Evolutionary conservation across 2,329 filamentous ascomycete species (phyloP), one percentile per base, ranked within the genome.

Genomic region (Cladorrhinum sp.): DNA sequence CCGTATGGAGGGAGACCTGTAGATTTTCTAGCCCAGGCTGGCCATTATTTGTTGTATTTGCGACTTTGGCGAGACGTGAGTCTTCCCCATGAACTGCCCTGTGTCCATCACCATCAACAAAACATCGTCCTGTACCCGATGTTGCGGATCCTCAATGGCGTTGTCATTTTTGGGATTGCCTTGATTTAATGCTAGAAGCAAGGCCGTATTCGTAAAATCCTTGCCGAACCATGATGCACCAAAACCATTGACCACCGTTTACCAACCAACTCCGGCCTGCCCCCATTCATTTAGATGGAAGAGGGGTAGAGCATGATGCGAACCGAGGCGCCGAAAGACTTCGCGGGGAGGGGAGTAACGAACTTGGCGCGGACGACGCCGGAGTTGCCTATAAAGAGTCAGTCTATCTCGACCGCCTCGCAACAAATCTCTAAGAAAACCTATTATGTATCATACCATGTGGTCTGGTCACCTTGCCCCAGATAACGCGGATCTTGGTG

Each of bases 401-500:
- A 66, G 55, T 55, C 49, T 49, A 42, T 20, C 18, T 30, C 39
- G 42, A 52, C 48, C 39, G 14, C 2, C 49, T 21, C 26, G 28
- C 4, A 50, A 10, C 18, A 28, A 26, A 10, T 24, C 33, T 60
- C 50, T 23, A 33, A 58, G 54, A 64, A 78, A 49, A 28, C n/a
- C n/a, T 14, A 12, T 20, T 21, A 28, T 20, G 16, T 39, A 42
- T 49, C 81, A 73, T 90, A 94, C 91, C 94, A 83, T 98, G 94
- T 78, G 92, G 89, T 77, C 92, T 86, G 78, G 92, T 96, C 78
- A 98, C 89, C 86, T 96, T 97, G 85, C 94, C 94, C 92, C 93
- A 98, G 85, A 98, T 97, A 73, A 98, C 90, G 77, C 94, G 88
- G 83, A 98, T 96, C 89, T 98, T 98, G 79, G 92, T 94, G 78